Evolutionary conservation across 2,329 filamentous ascomycete species (phyloP).

Genomic region (Karstenula rhodostoma): DNA sequence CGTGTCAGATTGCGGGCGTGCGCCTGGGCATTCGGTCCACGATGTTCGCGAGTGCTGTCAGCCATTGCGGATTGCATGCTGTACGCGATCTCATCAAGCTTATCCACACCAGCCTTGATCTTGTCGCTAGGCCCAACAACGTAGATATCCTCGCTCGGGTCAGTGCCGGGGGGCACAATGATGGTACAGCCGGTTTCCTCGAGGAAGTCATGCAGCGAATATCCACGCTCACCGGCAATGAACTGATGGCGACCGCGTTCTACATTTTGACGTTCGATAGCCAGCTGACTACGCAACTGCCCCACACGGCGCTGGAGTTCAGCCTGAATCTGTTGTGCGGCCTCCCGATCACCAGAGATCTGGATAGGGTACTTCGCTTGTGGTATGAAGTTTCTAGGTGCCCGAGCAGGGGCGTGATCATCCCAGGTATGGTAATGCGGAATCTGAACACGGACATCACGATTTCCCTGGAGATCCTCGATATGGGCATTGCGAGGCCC

Average conservation of each 20-base stretch:
- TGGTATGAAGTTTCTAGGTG: conserved; percentile 72
- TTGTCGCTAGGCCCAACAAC: conserved; percentile 81
- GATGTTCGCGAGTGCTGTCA: conserved; percentile 83
- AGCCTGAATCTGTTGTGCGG: conserved; percentile 79
- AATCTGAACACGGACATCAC: conserved; percentile 81
- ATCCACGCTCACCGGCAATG: conserved; percentile 85
- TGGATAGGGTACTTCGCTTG: conserved; percentile 80
- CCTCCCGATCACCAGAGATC: conserved; percentile 83
- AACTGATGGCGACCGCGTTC: conserved; percentile 92
- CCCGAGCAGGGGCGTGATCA: conserved; percentile 71
- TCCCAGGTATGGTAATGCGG: conserved; percentile 81
- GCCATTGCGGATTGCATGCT: conserved; percentile 85
- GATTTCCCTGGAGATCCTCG: conserved; percentile 73
- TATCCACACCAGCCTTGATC: conserved; percentile 78
- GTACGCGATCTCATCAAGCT: conserved; percentile 86
- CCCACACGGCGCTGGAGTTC: conserved; percentile 82
- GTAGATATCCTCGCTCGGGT: conserved; percentile 83
- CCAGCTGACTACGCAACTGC: conserved; percentile 77
- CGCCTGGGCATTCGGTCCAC: conserved; percentile 73
- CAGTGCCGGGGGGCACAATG: conserved; percentile 76
- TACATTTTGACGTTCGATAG: conserved; percentile 80
- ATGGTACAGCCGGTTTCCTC: conserved; percentile 89
- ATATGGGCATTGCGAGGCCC: conserved; percentile 76
- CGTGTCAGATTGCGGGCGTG: conserved; percentile 88
- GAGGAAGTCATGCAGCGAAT: conserved; percentile 85